These are phyloP conservation scores for Panicum hallii DNA, from an alignment of 202 grass and related monocot genomes.

Conservation along the genomic window DNA sequence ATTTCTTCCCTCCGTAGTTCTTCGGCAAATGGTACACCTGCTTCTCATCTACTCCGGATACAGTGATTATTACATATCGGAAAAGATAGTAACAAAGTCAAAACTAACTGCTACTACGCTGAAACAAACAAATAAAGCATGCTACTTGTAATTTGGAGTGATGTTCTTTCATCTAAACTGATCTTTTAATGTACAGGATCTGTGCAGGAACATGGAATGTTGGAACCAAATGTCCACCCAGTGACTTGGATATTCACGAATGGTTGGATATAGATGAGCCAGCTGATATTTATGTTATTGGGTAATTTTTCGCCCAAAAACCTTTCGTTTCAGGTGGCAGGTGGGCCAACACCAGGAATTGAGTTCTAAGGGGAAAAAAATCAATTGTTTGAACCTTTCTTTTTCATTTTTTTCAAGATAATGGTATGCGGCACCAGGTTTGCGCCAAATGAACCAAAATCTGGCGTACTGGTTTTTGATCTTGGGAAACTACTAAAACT, in stretches of 20 bases:
- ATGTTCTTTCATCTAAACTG: conserved; percentile 19
- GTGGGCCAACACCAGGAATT: neutral
- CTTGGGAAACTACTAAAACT: conserved; percentile 9
- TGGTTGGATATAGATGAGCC: conserved; percentile 74
- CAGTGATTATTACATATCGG: neutral
- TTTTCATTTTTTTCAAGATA: conserved; percentile 1
- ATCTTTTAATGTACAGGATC: conserved; percentile 49
- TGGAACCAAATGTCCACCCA: conserved; percentile 62
- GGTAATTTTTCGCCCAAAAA: conserved; percentile 43
- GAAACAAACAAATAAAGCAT: neutral
- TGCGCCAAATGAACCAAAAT: neutral
- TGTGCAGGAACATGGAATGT: conserved; percentile 83
- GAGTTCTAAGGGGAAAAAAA: neutral
- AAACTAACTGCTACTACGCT: neutral
- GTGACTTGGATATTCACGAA: conserved; percentile 63
- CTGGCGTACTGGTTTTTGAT: neutral
- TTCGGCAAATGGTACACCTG: neutral
- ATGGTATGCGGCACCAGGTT: neutral
- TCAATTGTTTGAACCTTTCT: neutral
- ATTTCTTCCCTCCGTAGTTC: neutral
- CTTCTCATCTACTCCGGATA: neutral
- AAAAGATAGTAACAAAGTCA: no score
- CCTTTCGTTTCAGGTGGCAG: neutral
- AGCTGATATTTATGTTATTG: conserved; percentile 83
- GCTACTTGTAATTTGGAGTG: neutral